A percentile compares a stretch with the other conserved stretches of the same genome.
phyloP scores from a whole-genome alignment of 2,329 filamentous ascomycete genomes.

The Tolypocladium amazonense region DNA sequence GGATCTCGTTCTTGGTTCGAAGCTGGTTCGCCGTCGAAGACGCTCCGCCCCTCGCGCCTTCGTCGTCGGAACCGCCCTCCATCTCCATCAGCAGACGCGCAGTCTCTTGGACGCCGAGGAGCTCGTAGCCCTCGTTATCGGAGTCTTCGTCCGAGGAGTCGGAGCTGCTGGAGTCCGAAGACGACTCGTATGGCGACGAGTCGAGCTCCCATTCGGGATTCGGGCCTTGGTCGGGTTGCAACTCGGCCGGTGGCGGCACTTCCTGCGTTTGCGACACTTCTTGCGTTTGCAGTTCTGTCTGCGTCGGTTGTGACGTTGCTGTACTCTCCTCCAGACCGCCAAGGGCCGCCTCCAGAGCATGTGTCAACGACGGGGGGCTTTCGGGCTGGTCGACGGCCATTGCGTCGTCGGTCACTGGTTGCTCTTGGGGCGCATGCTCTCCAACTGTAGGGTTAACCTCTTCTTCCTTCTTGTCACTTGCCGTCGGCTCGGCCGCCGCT shows the following conservation, averaged over 20 bases:
- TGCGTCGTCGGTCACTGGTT: conserved; percentile 13
- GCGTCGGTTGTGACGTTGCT: conserved; percentile 1
- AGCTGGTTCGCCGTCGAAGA: conserved; percentile 36
- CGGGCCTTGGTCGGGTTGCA: conserved; percentile 24
- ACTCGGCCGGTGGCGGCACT: conserved; percentile 5
- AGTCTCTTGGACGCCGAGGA: conserved; percentile 72
- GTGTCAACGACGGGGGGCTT: conserved; percentile 26
- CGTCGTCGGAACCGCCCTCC: conserved; percentile 71
- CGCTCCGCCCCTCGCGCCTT: conserved; percentile 41
- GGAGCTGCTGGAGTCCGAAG: conserved; percentile 45
- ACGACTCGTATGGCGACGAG: conserved; percentile 66
- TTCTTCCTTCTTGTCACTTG: not conserved
- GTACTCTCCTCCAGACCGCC: conserved; percentile 20
- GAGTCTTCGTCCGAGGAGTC: conserved; percentile 47
- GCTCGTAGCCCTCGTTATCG: conserved; percentile 53
- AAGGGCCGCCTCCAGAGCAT: conserved; percentile 33
- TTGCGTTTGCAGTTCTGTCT: conserved; percentile 2
- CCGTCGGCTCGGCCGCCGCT: not conserved
- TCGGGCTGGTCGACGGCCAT: conserved; percentile 26
- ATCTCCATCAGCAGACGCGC: conserved; percentile 77
- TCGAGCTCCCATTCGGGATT: conserved; percentile 79
- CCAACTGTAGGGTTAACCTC: not conserved
- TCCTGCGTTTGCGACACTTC: conserved; percentile 2
- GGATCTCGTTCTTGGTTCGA: conserved; percentile 72
- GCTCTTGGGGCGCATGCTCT: not conserved